Conservation (phyloP, 2,329 filamentous ascomycete genomes). For the Aureobasidium namibiae region DNA sequence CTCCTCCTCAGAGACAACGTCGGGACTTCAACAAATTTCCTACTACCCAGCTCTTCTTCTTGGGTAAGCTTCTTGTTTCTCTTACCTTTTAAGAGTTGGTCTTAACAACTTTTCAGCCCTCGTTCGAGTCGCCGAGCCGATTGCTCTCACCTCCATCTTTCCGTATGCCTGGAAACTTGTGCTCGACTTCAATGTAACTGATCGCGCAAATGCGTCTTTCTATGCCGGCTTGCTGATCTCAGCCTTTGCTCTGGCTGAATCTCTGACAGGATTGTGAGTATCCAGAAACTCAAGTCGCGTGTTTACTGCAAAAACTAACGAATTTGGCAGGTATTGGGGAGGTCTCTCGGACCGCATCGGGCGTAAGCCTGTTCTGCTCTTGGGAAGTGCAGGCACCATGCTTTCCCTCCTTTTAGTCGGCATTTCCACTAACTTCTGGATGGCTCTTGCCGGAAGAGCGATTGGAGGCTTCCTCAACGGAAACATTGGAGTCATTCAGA, state of each 20-base stretch:
- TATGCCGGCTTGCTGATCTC: slow-evolving; percentile 85
- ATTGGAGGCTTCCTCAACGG: slow-evolving; percentile 80
- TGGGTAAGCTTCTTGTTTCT: slow-evolving; percentile 54
- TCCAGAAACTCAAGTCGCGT: neutral
- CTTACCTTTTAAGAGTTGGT: neutral
- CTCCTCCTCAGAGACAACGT: slow-evolving; percentile 2
- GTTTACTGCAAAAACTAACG: neutral
- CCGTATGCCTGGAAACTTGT: slow-evolving; percentile 84
- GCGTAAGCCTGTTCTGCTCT: slow-evolving; percentile 73
- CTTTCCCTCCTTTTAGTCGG: slow-evolving; percentile 76
- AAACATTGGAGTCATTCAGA: slow-evolving; percentile 49
- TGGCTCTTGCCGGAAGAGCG: slow-evolving; percentile 67
- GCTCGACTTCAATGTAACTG: slow-evolving; percentile 64
- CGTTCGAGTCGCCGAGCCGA: slow-evolving; percentile 85
- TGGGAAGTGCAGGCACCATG: slow-evolving; percentile 76
- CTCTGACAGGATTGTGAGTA: slow-evolving; percentile 62
- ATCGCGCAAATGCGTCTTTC: slow-evolving; percentile 69
- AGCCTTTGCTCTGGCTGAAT: slow-evolving; percentile 75
- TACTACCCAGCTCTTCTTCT: slow-evolving; percentile 69
- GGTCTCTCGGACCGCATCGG: slow-evolving; percentile 72
- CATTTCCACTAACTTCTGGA: slow-evolving; percentile 73
- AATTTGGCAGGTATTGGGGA: slow-evolving; percentile 58
- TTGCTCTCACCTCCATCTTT: slow-evolving; percentile 87
- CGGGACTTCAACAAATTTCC: slow-evolving; percentile 69
- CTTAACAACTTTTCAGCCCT: slow-evolving; percentile 52